A percentile compares a stretch with the other conserved stretches of the same genome.
phyloP scores from a whole-genome alignment of 257 asterid species.

The Prunella vulgaris region DNA sequence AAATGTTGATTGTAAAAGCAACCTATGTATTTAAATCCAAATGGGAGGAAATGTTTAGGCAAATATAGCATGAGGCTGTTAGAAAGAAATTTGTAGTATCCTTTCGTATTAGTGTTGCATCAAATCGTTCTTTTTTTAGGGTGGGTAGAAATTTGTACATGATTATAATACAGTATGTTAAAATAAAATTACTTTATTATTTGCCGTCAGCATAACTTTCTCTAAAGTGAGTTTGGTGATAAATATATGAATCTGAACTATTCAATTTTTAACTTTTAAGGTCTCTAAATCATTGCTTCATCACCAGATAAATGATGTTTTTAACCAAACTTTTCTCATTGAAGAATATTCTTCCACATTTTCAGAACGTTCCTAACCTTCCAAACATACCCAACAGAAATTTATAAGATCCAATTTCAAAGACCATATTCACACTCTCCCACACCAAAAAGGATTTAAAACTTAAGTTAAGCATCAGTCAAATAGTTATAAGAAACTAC shows the following conservation, averaged over 20 bases:
- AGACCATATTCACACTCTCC: background rate
- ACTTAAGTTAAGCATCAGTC: no score
- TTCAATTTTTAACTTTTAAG: background rate
- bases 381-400: background rate
- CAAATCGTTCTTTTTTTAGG: background rate
- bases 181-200: background rate
- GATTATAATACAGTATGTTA: background rate
- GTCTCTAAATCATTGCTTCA: background rate
- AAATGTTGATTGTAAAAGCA: conserved; percentile 67
- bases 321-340: no score
- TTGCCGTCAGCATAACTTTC: background rate
- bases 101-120: background rate
- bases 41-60: conserved; percentile 6
- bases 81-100: background rate
- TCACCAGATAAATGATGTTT: background rate
- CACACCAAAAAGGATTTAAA: background rate
- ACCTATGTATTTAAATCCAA: conserved; percentile 83
- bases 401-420: background rate
- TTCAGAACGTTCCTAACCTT: background rate
- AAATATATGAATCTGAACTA: background rate
- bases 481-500: no score
- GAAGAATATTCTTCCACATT: background rate
- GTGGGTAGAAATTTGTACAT: background rate
- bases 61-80: background rate
- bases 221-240: background rate